Evolutionary conservation across 2,329 filamentous ascomycete species (phyloP).

Genomic region (Acephala macrosclerotiorum): DNA sequence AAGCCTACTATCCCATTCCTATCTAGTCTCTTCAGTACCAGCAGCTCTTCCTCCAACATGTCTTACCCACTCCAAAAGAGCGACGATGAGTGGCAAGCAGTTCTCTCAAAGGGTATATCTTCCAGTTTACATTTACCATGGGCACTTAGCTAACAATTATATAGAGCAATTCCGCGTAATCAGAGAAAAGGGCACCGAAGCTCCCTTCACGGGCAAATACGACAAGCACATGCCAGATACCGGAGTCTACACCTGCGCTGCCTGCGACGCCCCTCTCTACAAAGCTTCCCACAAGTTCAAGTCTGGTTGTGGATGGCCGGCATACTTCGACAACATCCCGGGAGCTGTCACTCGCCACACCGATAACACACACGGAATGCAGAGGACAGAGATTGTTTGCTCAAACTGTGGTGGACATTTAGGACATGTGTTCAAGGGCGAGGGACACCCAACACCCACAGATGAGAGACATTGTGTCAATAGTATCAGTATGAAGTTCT

Average conservation of each 20-base stretch:
- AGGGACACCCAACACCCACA: constrained; percentile 83
- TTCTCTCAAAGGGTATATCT: constrained; percentile 71
- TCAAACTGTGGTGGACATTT: constrained; percentile 92
- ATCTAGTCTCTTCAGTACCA: constrained; percentile 73
- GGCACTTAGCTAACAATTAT: constrained; percentile 38
- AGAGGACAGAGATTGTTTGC: constrained; percentile 91
- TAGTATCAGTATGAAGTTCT: constrained; percentile 87
- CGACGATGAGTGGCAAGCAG: constrained; percentile 87
- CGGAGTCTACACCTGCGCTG: constrained; percentile 88
- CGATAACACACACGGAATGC: constrained; percentile 82
- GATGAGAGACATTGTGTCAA: constrained; percentile 98
- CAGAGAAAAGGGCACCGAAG: constrained; percentile 90
- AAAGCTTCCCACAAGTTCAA: constrained; percentile 95
- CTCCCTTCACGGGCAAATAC: constrained; percentile 79
- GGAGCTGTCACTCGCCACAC: constrained; percentile 85
- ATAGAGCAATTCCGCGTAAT: constrained; percentile 95
- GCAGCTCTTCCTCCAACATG: constrained; percentile 62
- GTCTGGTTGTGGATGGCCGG: constrained; percentile 96
- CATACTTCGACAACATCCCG: constrained; percentile 95
- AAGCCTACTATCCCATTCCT: constrained; percentile 85
- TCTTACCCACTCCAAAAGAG: constrained; percentile 82
- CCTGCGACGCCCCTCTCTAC: constrained; percentile 88
- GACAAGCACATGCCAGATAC: constrained; percentile 81
- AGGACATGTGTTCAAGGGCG: constrained; percentile 91
- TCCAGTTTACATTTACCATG: background rate